phyloP scores from a whole-genome alignment of 768 basidiomycete genomes.

The Gymnopilus junonius region DNA sequence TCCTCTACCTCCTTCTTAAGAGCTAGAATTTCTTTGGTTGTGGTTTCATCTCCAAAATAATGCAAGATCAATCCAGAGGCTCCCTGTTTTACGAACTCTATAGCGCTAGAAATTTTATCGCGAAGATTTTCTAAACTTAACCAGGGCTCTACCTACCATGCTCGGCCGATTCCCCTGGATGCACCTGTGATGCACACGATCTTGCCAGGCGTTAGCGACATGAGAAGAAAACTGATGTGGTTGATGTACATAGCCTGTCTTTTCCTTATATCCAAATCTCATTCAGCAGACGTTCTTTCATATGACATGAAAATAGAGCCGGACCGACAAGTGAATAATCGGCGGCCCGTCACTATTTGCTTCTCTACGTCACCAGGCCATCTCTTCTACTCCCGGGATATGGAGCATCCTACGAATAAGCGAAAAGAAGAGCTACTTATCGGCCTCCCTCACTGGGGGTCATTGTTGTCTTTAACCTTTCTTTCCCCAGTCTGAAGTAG shows the following conservation, averaged over 20 bases:
- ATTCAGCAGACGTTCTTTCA: background rate
- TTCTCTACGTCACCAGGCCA: slow-evolving; percentile 21
- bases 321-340: background rate
- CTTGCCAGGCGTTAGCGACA: slow-evolving; percentile 55
- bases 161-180: slow-evolving; percentile 76
- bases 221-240: slow-evolving; percentile 21
- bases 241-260: background rate
- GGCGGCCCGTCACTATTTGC: slow-evolving; percentile 7
- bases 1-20: slow-evolving; percentile 52
- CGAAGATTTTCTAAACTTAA: background rate
- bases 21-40: slow-evolving; percentile 49
- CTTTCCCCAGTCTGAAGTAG: background rate
- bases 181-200: slow-evolving; percentile 74
- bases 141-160: slow-evolving; percentile 42
- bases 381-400: background rate
- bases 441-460: background rate
- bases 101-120: slow-evolving; percentile 38
- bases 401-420: background rate
- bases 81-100: slow-evolving; percentile 68
- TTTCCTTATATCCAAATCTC: slow-evolving; percentile 1
- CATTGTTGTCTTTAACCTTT: background rate
- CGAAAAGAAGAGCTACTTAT: background rate
- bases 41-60: slow-evolving; percentile 63
- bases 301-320: background rate
- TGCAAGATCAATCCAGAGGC: slow-evolving; percentile 69